These are phyloP conservation scores for Trametes coccinea DNA, from an alignment of 768 basidiomycete species.

Conservation along the genomic window DNA sequence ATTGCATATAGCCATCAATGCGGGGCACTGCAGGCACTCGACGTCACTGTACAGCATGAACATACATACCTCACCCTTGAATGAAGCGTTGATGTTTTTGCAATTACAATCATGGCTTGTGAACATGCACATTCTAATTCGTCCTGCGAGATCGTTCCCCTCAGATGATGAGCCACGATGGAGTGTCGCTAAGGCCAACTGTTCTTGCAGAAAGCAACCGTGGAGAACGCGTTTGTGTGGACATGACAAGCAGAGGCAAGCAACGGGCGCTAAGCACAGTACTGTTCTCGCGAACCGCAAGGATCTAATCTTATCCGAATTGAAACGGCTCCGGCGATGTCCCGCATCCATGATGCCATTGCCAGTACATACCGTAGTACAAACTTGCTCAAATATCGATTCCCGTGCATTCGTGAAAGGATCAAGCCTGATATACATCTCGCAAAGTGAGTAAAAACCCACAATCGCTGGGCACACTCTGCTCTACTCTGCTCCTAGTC, in stretches of 20 bases:
- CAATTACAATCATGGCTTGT: not conserved
- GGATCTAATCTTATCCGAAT: too few relatives aligned
- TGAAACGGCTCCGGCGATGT: too few relatives aligned
- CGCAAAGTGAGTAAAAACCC: too few relatives aligned
- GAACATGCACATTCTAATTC: not conserved
- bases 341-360: too few relatives aligned
- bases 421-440: too few relatives aligned
- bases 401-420: too few relatives aligned
- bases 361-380: too few relatives aligned
- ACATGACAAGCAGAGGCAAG: not conserved
- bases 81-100: not conserved
- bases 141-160: too few relatives aligned
- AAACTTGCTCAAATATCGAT: too few relatives aligned
- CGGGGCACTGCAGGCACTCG: not conserved
- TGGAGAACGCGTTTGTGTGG: not conserved
- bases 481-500: too few relatives aligned
- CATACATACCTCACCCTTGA: conserved; percentile 1
- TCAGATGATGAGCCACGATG: not conserved
- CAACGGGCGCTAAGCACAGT: not conserved
- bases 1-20: not conserved
- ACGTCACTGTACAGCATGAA: conserved; percentile 9
- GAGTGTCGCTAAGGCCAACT: not conserved
- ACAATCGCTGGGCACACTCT: too few relatives aligned
- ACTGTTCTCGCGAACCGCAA: too few relatives aligned
- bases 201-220: not conserved